phyloP scores from a whole-genome alignment of 148 eudicot genomes.

The Limonium bicolor region DNA sequence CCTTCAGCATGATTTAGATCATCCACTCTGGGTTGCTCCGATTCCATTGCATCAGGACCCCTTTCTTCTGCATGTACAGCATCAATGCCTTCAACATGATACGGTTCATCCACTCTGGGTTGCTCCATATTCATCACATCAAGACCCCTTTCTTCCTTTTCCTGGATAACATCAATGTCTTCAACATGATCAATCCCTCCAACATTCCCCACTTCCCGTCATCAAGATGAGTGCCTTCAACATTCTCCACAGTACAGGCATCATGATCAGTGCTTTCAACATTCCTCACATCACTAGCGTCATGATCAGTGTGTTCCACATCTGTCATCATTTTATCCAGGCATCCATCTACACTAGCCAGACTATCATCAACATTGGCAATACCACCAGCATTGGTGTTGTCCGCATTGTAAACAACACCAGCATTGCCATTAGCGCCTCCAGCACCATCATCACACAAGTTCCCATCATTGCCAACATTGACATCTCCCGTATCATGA shows the following conservation, averaged over 20 bases:
- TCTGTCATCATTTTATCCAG: neutral
- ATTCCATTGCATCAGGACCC: neutral
- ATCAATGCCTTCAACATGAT: constrained; percentile 5
- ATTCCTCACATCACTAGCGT: neutral
- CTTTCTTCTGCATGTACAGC: constrained; percentile 3
- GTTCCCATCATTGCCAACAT: constrained; percentile 1
- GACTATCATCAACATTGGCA: neutral
- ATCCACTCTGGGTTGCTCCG: neutral
- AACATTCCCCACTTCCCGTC: neutral
- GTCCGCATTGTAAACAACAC: too few relatives aligned
- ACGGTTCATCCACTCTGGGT: constrained; percentile 10
- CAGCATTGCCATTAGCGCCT: too few relatives aligned
- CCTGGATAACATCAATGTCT: neutral
- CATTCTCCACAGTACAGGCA: neutral
- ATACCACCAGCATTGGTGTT: neutral
- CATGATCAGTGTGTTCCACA: neutral
- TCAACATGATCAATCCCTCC: neutral
- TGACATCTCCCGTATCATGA: neutral
- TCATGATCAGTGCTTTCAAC: neutral
- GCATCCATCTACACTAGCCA: neutral
- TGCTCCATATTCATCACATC: constrained; percentile 7
- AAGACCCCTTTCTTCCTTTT: neutral
- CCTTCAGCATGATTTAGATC: neutral
- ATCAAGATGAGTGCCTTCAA: neutral
- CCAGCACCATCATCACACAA: too few relatives aligned